A percentile compares a stretch with the other conserved stretches of the same genome.
Evolutionary conservation across 176 grass and related monocot species (phyloP).

Genomic region (Oryza glumipatula): DNA sequence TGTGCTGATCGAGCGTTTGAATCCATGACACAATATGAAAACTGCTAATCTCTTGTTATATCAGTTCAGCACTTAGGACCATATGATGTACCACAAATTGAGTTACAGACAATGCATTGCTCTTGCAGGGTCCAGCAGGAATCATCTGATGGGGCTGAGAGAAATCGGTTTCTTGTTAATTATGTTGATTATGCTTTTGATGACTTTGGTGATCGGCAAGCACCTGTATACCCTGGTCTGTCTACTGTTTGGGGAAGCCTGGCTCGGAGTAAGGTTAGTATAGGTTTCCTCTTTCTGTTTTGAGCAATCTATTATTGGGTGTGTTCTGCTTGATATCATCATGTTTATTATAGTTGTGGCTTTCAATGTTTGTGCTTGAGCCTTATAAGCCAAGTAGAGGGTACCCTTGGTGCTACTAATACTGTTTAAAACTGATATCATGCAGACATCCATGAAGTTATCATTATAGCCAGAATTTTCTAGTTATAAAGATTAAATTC

Average conservation of each 20-base stretch:
- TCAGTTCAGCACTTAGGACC: constrained; percentile 2
- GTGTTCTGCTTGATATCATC: constrained; percentile 5
- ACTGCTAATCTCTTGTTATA: neutral
- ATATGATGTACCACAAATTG: constrained; percentile 13
- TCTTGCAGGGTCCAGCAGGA: constrained; percentile 92
- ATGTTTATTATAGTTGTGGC: neutral
- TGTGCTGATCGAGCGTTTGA: neutral
- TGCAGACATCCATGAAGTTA: neutral
- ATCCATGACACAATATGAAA: constrained; percentile 3
- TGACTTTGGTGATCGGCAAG: constrained; percentile 85
- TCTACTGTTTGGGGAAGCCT: constrained; percentile 99
- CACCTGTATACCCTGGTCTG: constrained; percentile 94
- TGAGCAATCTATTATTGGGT: constrained; percentile 37
- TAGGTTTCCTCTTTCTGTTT: constrained; percentile 31
- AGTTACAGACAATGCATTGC: constrained; percentile 34
- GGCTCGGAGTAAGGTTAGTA: constrained; percentile 93
- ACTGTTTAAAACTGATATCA: constrained; percentile 35
- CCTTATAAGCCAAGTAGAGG: constrained; percentile 14
- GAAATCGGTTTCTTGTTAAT: constrained; percentile 95
- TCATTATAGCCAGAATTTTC: neutral
- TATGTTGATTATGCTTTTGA: constrained; percentile 98
- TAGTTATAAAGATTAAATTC: neutral
- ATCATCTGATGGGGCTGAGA: constrained; percentile 92
- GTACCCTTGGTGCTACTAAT: constrained; percentile 10
- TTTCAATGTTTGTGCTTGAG: neutral